These are phyloP conservation scores for Kurtzmaniella natalensis DNA, from an alignment of 1,139 yeast genomes.

Conservation along the genomic window DNA sequence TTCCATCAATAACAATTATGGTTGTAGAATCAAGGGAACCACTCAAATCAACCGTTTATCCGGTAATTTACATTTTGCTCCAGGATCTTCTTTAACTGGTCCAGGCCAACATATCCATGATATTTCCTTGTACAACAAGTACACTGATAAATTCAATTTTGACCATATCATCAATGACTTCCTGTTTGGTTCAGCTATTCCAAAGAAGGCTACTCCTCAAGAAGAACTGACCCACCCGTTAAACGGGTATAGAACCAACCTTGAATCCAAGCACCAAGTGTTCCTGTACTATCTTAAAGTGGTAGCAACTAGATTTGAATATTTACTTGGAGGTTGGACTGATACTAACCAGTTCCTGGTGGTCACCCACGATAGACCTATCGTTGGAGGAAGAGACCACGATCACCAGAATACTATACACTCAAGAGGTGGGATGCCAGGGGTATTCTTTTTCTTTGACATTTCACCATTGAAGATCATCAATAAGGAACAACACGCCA, in stretches of 20 bases:
- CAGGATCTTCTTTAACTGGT: conserved; percentile 66
- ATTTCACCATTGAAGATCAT: conserved; percentile 91
- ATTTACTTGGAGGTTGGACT: conserved; percentile 41
- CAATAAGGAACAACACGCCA: conserved; percentile 72
- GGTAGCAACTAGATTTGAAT: conserved; percentile 84
- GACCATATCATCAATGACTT: conserved; percentile 76
- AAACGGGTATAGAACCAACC: conserved; percentile 45
- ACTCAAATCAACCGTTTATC: conserved; percentile 79
- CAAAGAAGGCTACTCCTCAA: conserved; percentile 29
- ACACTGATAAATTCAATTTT: conserved; percentile 55
- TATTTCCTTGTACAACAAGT: conserved; percentile 60
- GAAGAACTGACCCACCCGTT: conserved; percentile 62
- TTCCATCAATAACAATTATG: conserved; percentile 59
- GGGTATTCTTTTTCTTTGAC: conserved; percentile 82
- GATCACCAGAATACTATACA: conserved; percentile 89
- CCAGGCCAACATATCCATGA: conserved; percentile 77
- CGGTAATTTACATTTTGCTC: conserved; percentile 93
- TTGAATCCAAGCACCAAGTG: conserved; percentile 56
- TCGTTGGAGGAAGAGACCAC: conserved; percentile 80
- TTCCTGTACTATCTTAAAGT: conserved; percentile 82
- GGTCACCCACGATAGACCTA: conserved; percentile 84
- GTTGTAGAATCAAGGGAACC: conserved; percentile 81
- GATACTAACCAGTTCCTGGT: conserved; percentile 92
- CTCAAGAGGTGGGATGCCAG: conserved; percentile 85
- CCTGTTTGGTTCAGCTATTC: conserved; percentile 72